Conservation (phyloP, 2,329 filamentous ascomycete genomes). For the Fusarium verticillioides region DNA sequence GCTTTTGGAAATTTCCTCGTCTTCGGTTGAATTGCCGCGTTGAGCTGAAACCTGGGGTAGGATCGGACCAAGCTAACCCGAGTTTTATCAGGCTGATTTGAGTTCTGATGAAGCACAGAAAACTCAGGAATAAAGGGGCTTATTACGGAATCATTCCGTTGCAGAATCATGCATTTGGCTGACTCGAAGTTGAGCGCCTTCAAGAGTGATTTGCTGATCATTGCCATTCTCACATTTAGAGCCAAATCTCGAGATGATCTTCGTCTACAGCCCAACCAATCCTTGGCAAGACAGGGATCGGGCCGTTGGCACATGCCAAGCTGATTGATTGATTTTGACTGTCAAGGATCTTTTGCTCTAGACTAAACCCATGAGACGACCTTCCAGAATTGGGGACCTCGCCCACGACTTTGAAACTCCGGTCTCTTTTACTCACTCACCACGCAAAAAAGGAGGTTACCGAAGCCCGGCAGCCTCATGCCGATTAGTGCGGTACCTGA, state of each 20-base stretch:
- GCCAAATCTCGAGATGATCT: background rate
- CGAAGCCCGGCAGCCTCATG: background rate
- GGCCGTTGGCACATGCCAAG: slow-evolving; percentile 21
- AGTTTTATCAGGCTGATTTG: background rate
- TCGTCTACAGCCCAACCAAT: background rate
- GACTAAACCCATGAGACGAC: background rate
- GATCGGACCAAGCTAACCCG: slow-evolving; percentile 1
- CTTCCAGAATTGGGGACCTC: slow-evolving; percentile 18
- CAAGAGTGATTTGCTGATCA: background rate
- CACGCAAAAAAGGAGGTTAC: background rate
- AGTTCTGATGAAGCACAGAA: background rate
- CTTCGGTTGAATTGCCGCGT: slow-evolving; percentile 2
- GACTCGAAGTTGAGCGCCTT: background rate
- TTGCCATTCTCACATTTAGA: background rate
- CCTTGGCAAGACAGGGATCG: background rate
- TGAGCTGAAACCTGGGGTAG: slow-evolving; percentile 8
- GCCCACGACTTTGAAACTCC: slow-evolving; percentile 10
- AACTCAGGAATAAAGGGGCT: background rate
- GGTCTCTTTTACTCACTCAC: background rate
- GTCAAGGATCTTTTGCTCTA: slow-evolving; percentile 3
- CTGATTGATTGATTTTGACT: background rate
- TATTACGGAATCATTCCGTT: background rate
- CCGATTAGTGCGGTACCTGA: background rate
- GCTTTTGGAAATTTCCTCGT: background rate
- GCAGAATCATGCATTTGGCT: background rate